Base-by-base conservation (phyloP, 441 rosid species). In the Populus hybrid region DNA sequence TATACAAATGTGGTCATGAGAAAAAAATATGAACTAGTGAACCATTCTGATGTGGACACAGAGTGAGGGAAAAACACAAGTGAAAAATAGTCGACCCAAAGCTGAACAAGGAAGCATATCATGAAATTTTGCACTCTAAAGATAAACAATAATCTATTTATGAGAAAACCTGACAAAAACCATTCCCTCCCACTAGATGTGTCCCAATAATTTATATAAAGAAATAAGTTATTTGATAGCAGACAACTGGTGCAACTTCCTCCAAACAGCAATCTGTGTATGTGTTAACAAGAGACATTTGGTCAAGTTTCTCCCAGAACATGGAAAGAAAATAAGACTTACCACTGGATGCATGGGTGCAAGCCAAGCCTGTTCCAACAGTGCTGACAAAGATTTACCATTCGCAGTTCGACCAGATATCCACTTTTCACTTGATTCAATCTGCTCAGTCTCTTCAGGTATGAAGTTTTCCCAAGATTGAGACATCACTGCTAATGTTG, bases 361-460 rank as follows among this genome's bases (percentile, higher is more conserved):
- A 81, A 90, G 90, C 97, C 97, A 94, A 70, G 96, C 85, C 71
- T 84, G 93, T 84, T 91, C 93, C 86, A 94, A 80, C 36, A 94
- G 87, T 67, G 84, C 84, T 67, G 98, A 88, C 80, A 92, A 85
- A 83, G 93, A 84, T 84, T 86, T 91, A 79, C 88, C 87, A 78
- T 89, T 89, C 82, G 84, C 79, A 88, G 85, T 87, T 82, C 80
- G 89, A 85, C 94, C 89, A 74, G 84, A 84, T 76, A 73, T 82
- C 87, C 87, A 85, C 84, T 84, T 89, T 81, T 85, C 82, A 77
- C 75, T 78, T 66, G 88, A 86, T 77, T 85, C 84, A 75, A 76
- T 77, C 74, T 80, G 86, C 81, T 84, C 90, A 78, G 73, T 82
- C 69, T 83, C 91, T 86, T 84, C 96, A 72, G 83, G 90, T 77